Evolutionary conservation across 2,329 filamentous ascomycete genomes (phyloP).

Genomic region (Diaporthe sp.): DNA sequence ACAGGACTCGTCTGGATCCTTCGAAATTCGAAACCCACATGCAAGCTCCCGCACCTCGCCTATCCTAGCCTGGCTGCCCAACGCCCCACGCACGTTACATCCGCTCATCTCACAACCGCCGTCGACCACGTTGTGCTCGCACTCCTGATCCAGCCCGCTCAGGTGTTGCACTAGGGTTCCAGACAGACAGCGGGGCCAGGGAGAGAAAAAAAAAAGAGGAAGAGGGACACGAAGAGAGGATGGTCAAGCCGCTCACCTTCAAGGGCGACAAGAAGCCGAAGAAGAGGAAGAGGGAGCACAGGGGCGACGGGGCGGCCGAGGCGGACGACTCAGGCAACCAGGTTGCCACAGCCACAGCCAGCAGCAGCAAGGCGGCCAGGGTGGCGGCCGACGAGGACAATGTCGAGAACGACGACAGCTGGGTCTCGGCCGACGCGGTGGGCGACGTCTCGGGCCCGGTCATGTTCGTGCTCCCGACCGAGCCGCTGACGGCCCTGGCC

Average conservation of each 20-base stretch:
- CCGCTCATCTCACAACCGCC: conserved; percentile 35
- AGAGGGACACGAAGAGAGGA: conserved; percentile 54
- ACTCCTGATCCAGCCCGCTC: conserved; percentile 27
- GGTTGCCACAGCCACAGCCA: conserved; percentile 42
- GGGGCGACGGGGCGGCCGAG: conserved; percentile 36
- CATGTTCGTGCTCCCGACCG: conserved; percentile 84
- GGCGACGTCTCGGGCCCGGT: conserved; percentile 86
- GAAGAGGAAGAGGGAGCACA: conserved; percentile 41
- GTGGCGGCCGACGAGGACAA: conserved; percentile 55
- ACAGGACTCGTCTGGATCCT: conserved; percentile 25
- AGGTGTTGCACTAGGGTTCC: conserved; percentile 1
- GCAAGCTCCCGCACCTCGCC: conserved; percentile 32
- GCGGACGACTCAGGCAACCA: conserved; percentile 73
- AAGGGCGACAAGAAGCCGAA: conserved; percentile 96
- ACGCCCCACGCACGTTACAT: conserved; percentile 39
- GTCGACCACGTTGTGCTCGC: conserved; percentile 17
- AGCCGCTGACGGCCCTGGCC: conserved; percentile 80
- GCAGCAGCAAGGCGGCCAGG: conserved; percentile 53
- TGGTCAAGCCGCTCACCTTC: conserved; percentile 93
- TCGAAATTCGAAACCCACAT: conserved; percentile 37
- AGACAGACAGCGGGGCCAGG: conserved; percentile 7
- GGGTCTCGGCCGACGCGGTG: conserved; percentile 86
- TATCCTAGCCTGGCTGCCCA: conserved; percentile 40
- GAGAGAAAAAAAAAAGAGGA: not conserved
- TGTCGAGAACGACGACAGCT: conserved; percentile 81